Evolutionary conservation across 176 grass and related monocot genomes (phyloP).

Genomic region (Areca catechu): DNA sequence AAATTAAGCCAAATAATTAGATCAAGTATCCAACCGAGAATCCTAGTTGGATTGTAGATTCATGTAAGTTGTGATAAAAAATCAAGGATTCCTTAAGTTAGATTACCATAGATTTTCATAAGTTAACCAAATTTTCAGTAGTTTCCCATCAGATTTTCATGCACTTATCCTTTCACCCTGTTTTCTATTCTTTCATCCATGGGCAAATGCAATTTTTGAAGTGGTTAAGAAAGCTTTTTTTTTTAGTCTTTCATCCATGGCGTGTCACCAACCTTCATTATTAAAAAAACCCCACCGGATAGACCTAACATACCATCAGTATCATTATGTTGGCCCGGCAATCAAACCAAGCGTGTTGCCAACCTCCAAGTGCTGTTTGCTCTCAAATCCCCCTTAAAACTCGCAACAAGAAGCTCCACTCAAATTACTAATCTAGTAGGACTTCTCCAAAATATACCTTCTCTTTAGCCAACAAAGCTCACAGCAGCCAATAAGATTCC

Average conservation of each 20-base stretch:
- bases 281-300: conserved; percentile 19
- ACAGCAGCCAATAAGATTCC: conserved; percentile 9
- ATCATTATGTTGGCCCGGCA: conserved; percentile 7
- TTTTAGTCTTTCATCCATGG: conserved; percentile 2
- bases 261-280: conserved; percentile 11
- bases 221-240: conserved; percentile 8
- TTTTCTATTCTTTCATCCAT: no score
- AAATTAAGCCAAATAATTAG: no score
- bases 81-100: no score
- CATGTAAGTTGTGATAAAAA: no score
- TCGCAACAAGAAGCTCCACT: conserved; percentile 27
- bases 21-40: no score
- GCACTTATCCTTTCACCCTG: no score
- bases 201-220: neutral
- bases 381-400: conserved; percentile 9
- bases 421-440: conserved; percentile 12
- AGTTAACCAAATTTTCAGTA: no score
- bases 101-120: no score
- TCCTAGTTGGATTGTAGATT: no score
- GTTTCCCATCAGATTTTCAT: no score
- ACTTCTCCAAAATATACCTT: conserved; percentile 13
- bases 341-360: neutral
- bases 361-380: conserved; percentile 5
- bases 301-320: conserved; percentile 9
- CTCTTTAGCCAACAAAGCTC: conserved; percentile 25